Evolutionary conservation across 176 grass and related monocot species (phyloP).

Genomic region (Musa beccarii): DNA sequence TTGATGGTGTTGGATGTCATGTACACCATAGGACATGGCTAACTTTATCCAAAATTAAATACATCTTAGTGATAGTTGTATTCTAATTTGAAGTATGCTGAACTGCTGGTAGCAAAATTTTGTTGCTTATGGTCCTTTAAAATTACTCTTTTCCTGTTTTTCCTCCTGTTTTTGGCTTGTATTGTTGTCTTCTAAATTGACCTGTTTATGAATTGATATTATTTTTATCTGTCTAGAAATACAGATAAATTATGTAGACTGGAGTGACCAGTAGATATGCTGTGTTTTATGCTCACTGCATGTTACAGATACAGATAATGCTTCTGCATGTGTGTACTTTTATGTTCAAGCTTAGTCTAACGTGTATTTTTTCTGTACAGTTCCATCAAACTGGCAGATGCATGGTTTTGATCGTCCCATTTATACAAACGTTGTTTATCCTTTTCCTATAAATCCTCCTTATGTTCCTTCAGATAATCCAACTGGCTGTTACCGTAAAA

Average conservation of each 20-base stretch:
- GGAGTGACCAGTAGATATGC: not conserved
- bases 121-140: not conserved
- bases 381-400: slow-evolving; percentile 98
- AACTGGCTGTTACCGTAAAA: slow-evolving; percentile 75
- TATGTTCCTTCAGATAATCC: slow-evolving; percentile 85
- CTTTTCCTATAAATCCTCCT: slow-evolving; percentile 77
- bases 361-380: slow-evolving; percentile 26
- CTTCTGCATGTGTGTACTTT: not conserved
- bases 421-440: slow-evolving; percentile 72
- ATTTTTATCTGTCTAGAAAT: not conserved
- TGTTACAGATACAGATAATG: not conserved
- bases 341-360: slow-evolving; percentile 2
- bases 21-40: not conserved
- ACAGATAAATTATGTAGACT: not conserved
- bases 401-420: slow-evolving; percentile 84
- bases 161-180: not conserved
- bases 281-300: not conserved
- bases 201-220: not conserved
- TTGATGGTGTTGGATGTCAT: not conserved
- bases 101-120: not conserved
- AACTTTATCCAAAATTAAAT: not conserved
- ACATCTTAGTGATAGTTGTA: not conserved
- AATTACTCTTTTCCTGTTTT: not conserved
- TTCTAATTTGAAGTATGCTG: not conserved
- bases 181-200: not conserved